Evolutionary conservation across 495 filamentous ascomycete species (phyloP).

Genomic region (Rhizodiscina lignyota): DNA sequence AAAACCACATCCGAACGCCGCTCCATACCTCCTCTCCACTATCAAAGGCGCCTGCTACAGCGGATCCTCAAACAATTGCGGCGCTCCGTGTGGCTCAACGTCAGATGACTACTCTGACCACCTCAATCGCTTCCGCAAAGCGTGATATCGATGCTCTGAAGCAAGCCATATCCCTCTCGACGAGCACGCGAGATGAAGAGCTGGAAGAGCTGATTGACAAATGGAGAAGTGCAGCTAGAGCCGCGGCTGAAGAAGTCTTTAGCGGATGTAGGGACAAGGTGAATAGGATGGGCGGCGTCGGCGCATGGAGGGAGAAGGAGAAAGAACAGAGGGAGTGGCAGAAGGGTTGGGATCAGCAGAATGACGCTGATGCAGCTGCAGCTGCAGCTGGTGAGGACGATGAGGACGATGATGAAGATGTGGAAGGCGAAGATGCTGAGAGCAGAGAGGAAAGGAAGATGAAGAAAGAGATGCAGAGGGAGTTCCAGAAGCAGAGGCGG

Average conservation of each 20-base stretch:
- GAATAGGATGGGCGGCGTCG: conserved; percentile 40
- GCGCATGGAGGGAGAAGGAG: conserved; percentile 33
- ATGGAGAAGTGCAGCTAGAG: conserved; percentile 25
- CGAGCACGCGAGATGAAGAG: conserved; percentile 28
- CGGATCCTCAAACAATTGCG: background rate
- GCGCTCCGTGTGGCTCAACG: background rate
- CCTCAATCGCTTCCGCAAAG: no score
- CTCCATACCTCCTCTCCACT: background rate
- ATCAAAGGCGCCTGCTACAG: no score
- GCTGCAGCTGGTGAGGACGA: conserved; percentile 22
- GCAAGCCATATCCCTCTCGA: conserved; percentile 34
- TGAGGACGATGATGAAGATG: no score
- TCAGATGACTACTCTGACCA: conserved; percentile 4
- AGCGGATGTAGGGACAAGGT: conserved; percentile 27
- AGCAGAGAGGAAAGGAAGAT: conserved; percentile 16
- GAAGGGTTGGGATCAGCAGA: conserved; percentile 19
- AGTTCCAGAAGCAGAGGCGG: conserved; percentile 7
- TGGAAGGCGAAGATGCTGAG: no score
- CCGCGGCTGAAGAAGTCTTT: conserved; percentile 32
- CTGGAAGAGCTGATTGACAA: conserved; percentile 28
- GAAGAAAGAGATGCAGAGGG: conserved; percentile 14
- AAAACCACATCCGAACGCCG: background rate
- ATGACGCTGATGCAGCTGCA: conserved; percentile 17
- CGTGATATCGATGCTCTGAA: conserved; percentile 28
- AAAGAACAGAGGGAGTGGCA: conserved; percentile 21